Evolutionary conservation across 2,329 filamentous ascomycete species (phyloP).

Genomic region (Aspergillus pseudoterreus): DNA sequence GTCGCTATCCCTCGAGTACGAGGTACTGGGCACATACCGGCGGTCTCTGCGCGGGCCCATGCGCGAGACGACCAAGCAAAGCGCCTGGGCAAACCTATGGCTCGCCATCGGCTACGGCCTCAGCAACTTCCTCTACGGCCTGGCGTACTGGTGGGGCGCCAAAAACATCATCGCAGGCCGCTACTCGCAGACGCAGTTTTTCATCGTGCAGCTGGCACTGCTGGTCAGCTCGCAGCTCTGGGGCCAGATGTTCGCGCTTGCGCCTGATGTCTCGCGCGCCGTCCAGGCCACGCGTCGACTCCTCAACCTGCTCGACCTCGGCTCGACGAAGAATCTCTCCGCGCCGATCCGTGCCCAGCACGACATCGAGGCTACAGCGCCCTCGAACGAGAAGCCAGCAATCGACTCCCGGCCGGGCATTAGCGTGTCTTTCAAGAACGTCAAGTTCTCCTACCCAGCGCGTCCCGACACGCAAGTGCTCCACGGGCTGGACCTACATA

Average conservation of each 20-base stretch:
- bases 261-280: conserved; percentile 63
- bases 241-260: conserved; percentile 69
- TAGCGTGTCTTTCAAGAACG: conserved; percentile 49
- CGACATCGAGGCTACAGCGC: not conserved
- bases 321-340: not conserved
- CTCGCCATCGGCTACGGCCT: conserved; percentile 40
- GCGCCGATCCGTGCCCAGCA: not conserved
- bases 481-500: conserved; percentile 52
- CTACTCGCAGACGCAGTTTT: conserved; percentile 63
- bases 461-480: conserved; percentile 57
- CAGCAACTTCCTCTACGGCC: conserved; percentile 65
- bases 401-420: not conserved
- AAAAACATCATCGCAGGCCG: conserved; percentile 63
- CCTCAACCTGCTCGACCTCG: not conserved
- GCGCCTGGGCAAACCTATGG: conserved; percentile 43
- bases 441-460: conserved; percentile 66
- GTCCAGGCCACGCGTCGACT: conserved; percentile 1
- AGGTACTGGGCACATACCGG: conserved; percentile 43
- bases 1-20: conserved; percentile 49
- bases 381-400: not conserved
- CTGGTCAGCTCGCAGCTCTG: conserved; percentile 69
- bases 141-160: conserved; percentile 77
- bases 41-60: conserved; percentile 42
- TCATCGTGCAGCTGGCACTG: conserved; percentile 67
- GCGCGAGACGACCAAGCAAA: conserved; percentile 45